These are phyloP conservation scores for Kondoa subrosea DNA, from an alignment of 768 basidiomycete genomes.

Conservation along the genomic window DNA sequence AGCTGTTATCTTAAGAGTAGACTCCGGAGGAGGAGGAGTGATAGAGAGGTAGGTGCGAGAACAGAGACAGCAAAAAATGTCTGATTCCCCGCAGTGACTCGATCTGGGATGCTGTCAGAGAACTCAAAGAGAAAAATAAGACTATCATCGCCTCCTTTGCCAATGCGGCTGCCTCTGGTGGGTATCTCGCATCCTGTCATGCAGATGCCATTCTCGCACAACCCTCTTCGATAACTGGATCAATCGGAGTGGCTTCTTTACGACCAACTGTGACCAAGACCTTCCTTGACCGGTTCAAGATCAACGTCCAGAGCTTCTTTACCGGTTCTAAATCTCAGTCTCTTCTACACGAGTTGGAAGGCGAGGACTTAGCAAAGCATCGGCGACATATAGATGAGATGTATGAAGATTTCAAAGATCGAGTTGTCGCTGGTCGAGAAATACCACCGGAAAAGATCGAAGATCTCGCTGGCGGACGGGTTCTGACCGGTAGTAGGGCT, in stretches of 20 bases:
- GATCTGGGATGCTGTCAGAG: slow-evolving; percentile 27
- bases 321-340: slow-evolving; percentile 23
- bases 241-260: slow-evolving; percentile 17
- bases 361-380: slow-evolving; percentile 21
- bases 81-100: no score
- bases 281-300: slow-evolving; percentile 28
- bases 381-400: slow-evolving; percentile 23
- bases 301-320: slow-evolving; percentile 26
- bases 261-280: slow-evolving; percentile 25
- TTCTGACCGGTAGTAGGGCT: slow-evolving; percentile 22
- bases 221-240: slow-evolving; percentile 26
- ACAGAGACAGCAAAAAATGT: no score
- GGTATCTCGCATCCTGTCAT: slow-evolving; percentile 25
- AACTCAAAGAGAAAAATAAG: slow-evolving; percentile 25
- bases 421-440: slow-evolving; percentile 24
- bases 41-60: no score
- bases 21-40: slow-evolving; percentile 27
- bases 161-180: slow-evolving; percentile 26
- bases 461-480: slow-evolving; percentile 26
- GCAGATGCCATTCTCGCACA: slow-evolving; percentile 26
- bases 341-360: slow-evolving; percentile 18
- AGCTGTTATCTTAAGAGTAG: slow-evolving; percentile 27
- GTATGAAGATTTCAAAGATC: slow-evolving; percentile 26
- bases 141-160: slow-evolving; percentile 26
- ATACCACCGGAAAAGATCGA: slow-evolving; percentile 24